Percentiles rank a stretch among this genome's conserved stretches.
Conservation (phyloP, 2,329 filamentous ascomycete genomes). For the Sarocladium oryzae region DNA sequence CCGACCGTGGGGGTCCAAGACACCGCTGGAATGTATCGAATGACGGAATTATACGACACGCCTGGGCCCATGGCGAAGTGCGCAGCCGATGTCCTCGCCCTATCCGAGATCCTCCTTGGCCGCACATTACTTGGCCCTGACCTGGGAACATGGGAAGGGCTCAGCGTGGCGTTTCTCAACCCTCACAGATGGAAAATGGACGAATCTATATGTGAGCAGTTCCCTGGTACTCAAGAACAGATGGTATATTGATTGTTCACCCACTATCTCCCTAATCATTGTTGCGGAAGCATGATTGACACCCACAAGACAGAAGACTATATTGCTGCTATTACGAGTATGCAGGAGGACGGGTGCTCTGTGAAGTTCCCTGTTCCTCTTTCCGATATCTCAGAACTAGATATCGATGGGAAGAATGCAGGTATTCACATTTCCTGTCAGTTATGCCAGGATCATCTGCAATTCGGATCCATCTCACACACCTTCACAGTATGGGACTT, state of each 20-base stretch:
- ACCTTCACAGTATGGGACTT: conserved; percentile 15
- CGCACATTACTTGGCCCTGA: neutral
- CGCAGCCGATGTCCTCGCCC: conserved; percentile 10
- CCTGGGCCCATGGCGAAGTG: conserved; percentile 19
- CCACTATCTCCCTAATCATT: too few relatives aligned
- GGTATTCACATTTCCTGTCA: conserved; percentile 10
- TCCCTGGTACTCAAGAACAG: conserved; percentile 8
- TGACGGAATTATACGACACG: conserved; percentile 19
- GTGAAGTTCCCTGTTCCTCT: conserved; percentile 8
- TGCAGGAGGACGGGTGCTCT: neutral
- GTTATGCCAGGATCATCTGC: too few relatives aligned
- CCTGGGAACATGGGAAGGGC: conserved; percentile 7
- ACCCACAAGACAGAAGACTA: too few relatives aligned
- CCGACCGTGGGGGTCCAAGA: conserved; percentile 14
- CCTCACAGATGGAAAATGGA: conserved; percentile 9
- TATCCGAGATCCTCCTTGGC: conserved; percentile 11
- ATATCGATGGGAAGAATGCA: conserved; percentile 10
- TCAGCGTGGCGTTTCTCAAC: conserved; percentile 5
- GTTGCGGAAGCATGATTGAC: too few relatives aligned
- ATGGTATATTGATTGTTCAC: too few relatives aligned
- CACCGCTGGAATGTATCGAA: conserved; percentile 14
- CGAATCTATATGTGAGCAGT: conserved; percentile 8
- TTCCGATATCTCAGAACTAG: conserved; percentile 1
- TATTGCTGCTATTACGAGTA: too few relatives aligned
- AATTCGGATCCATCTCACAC: too few relatives aligned